Conservation (phyloP, 225 moss, liverwort and hornwort species). For the Straminergon stramineum region DNA sequence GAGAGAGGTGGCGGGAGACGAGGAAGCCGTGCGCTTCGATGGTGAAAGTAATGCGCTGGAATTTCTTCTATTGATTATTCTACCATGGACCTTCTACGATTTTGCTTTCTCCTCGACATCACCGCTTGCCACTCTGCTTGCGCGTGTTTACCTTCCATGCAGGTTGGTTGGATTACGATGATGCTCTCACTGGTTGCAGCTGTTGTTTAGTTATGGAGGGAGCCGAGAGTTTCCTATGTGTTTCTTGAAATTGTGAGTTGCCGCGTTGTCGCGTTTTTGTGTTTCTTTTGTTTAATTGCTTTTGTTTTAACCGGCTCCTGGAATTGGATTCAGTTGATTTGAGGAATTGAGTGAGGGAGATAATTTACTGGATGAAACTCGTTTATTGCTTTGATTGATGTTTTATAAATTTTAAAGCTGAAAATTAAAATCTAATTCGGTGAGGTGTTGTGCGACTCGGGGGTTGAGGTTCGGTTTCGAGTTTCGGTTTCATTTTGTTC, state of each 20-base stretch:
- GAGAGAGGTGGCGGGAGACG: not conserved
- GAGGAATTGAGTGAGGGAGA: not conserved
- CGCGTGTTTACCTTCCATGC: constrained; percentile 32
- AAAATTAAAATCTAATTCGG: not conserved
- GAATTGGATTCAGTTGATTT: not conserved
- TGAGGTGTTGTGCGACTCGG: not conserved
- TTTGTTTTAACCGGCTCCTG: not conserved
- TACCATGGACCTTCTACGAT: constrained; percentile 20
- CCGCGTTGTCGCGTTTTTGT: not conserved
- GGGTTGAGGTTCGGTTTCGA: not conserved
- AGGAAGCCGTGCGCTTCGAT: not conserved
- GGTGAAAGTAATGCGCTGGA: constrained; percentile 1
- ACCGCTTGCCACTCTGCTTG: not conserved
- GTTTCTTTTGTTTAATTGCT: not conserved
- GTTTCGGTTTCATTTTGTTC: not conserved
- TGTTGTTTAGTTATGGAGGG: not conserved
- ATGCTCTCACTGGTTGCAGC: not conserved
- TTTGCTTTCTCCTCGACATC: constrained; percentile 11
- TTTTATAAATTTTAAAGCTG: not conserved
- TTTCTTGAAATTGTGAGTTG: not conserved
- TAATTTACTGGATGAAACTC: not conserved
- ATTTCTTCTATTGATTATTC: constrained; percentile 10
- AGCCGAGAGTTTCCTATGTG: not conserved
- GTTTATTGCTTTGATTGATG: not conserved
- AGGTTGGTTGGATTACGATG: not conserved